Percentiles rank a stretch among this genome's conserved stretches.
Evolutionary conservation across 192 early-diverging fungal genomes (phyloP).

Genomic region (Backusella tuberculispora): DNA sequence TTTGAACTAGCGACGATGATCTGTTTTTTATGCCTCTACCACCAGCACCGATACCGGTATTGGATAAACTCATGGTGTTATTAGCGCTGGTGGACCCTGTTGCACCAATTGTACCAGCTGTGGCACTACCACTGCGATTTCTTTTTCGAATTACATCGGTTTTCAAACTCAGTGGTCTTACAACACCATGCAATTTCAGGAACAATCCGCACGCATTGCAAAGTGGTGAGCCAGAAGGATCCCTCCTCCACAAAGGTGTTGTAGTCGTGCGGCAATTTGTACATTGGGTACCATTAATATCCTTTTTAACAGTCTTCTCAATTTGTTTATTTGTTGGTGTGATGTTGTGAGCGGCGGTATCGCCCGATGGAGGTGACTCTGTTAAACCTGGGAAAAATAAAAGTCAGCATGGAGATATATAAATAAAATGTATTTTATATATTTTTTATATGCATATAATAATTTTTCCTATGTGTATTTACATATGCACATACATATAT

Average conservation of each 20-base stretch:
- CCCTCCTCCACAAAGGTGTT: slow-evolving; percentile 89
- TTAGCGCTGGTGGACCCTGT: not conserved
- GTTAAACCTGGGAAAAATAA: slow-evolving; percentile 14
- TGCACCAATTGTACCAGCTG: not conserved
- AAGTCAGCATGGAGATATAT: not conserved
- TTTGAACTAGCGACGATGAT: not conserved
- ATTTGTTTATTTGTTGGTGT: slow-evolving; percentile 11
- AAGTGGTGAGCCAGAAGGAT: slow-evolving; percentile 80
- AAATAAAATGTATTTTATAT: not conserved
- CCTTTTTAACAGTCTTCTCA: slow-evolving; percentile 16
- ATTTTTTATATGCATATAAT: not conserved
- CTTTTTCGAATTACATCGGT: slow-evolving; percentile 85
- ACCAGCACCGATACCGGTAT: not conserved
- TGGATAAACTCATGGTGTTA: not conserved
- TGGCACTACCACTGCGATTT: slow-evolving; percentile 56
- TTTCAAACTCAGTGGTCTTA: slow-evolving; percentile 80
- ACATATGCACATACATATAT: not conserved
- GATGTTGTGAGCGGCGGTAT: slow-evolving; percentile 11
- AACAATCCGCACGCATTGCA: slow-evolving; percentile 97
- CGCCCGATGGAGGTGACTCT: slow-evolving; percentile 6
- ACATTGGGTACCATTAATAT: slow-evolving; percentile 49
- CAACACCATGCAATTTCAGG: slow-evolving; percentile 87
- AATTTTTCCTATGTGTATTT: not conserved
- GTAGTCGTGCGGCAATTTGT: slow-evolving; percentile 82
- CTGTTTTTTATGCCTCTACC: not conserved